Evolutionary conservation across 768 basidiomycete species (phyloP).

Genomic region (Coprinopsis cinerea): DNA sequence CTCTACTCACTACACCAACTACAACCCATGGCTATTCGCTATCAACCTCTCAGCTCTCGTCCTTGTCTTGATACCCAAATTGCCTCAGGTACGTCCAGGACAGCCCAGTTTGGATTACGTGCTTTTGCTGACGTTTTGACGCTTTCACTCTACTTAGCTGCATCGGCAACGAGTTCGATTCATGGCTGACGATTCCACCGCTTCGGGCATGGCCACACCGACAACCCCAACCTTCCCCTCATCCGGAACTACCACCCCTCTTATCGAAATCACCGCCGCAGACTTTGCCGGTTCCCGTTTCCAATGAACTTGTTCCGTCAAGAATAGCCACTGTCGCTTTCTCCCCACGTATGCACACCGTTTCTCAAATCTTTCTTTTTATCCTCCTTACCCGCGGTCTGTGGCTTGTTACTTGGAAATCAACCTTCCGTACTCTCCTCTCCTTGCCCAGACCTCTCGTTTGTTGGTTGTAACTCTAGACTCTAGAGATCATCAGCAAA

Average conservation of each 20-base stretch:
- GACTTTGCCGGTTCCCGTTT: conserved; percentile 15
- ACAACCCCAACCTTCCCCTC: conserved; percentile 51
- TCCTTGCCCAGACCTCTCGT: too few species aligned
- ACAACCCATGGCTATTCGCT: conserved; percentile 90
- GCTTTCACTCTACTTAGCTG: conserved; percentile 38
- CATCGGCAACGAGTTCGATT: conserved; percentile 82
- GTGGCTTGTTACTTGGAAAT: too few species aligned
- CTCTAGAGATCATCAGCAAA: too few species aligned
- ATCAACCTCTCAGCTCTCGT: conserved; percentile 79
- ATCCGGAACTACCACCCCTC: conserved; percentile 44
- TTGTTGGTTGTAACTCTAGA: too few species aligned
- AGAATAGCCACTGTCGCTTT: neutral
- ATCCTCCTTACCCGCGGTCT: too few species aligned
- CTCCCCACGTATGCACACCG: neutral
- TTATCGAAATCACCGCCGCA: conserved; percentile 17
- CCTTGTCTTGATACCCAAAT: conserved; percentile 86
- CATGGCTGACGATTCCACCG: conserved; percentile 49
- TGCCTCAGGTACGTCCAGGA: conserved; percentile 77
- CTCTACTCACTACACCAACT: conserved; percentile 97
- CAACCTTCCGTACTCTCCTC: too few species aligned
- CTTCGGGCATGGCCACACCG: conserved; percentile 64
- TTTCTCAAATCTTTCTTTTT: neutral
- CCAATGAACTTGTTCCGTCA: neutral
- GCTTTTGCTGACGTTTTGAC: conserved; percentile 1
- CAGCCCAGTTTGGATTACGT: conserved; percentile 6